Base-by-base conservation (phyloP, 2,329 filamentous ascomycete genomes). In the Nectriaceae sp. region DNA sequence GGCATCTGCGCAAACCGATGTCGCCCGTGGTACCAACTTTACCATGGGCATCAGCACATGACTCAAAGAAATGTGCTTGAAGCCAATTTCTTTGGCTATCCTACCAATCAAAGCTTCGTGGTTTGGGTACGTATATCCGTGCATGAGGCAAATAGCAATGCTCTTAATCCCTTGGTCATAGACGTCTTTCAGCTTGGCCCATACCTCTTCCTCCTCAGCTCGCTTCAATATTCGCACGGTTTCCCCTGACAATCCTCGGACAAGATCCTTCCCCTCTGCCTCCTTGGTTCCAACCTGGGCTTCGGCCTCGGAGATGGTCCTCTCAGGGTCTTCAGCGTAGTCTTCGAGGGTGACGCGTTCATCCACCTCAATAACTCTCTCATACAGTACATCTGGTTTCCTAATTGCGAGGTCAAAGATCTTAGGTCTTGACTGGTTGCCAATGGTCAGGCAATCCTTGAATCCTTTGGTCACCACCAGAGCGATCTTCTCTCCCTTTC, bases 311-410 rank as follows among this genome's bases (percentile, higher is more conserved):
- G 75, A 81, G 11, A 73, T 51, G 20, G 71, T 73, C 46, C 89
- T 76, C 60, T 81, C 76, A 1, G 91, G 92, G 63, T 96, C 89
- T 69, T 96, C 92, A 0, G 90, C 89, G 60, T 95, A 96, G 65
- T 96, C 90, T 65, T 97, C 91, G 11, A 96, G 73, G 0, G 92
- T 96, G 3, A 97, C 90, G 31, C 92, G 78, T 76, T 97, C 92
- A 53, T 95, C 88, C 36, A 97, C 79, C 72, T 97, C 92, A n/a
- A 96, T 76, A 0, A 97, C 90, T 41, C 77, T 78, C 63, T 90
- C 84, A 65, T 96, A 96, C 5, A 97, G 73, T 6, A 95, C 88
- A 57, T 96, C 90, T 0, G 92, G 91, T 65, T 93, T 91, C 57
- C 80, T 78, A 58, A 97, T 96, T 16, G 88, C 89, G 39, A 97